Conservation (phyloP, 495 filamentous ascomycete genomes). For the Friedmanniomyces simplex region DNA sequence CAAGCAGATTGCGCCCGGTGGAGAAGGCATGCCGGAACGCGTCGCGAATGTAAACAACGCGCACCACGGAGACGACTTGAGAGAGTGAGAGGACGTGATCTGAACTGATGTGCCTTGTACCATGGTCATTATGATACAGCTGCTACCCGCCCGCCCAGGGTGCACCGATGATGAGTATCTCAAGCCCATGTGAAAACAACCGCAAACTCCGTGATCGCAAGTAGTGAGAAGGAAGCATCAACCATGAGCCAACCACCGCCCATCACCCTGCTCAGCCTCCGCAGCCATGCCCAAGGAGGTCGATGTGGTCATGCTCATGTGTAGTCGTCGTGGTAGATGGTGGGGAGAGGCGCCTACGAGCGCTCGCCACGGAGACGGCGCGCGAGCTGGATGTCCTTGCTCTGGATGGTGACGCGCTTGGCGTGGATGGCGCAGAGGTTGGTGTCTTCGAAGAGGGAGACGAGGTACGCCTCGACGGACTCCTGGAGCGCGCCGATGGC, state of each 20-base stretch:
- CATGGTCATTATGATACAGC: conserved; percentile 26
- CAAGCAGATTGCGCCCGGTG: conserved; percentile 14
- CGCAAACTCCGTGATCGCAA: conserved; percentile 15
- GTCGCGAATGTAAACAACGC: conserved; percentile 1
- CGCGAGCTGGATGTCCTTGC: conserved; percentile 30
- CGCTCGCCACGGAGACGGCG: conserved; percentile 29
- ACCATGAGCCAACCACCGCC: conserved; percentile 12
- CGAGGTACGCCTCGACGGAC: conserved; percentile 99
- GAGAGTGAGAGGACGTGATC: not conserved
- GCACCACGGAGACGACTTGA: not conserved
- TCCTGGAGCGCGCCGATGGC: conserved; percentile 99
- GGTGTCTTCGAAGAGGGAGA: conserved; percentile 99
- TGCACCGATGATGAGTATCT: conserved; percentile 18
- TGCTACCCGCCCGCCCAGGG: conserved; percentile 5
- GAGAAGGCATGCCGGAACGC: not conserved
- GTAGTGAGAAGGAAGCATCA: not conserved
- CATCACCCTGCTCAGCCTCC: conserved; percentile 14
- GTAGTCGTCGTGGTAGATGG: conserved; percentile 9
- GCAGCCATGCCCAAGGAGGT: conserved; percentile 19
- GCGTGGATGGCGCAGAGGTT: conserved; percentile 99
- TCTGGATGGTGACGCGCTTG: conserved; percentile 66
- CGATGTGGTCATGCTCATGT: conserved; percentile 17
- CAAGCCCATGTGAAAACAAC: conserved; percentile 9
- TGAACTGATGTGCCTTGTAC: conserved; percentile 14
- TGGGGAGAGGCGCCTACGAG: conserved; percentile 20